These are phyloP conservation scores for Cyphellophora attinorum DNA, from an alignment of 2,329 filamentous ascomycete species.

Conservation along the genomic window DNA sequence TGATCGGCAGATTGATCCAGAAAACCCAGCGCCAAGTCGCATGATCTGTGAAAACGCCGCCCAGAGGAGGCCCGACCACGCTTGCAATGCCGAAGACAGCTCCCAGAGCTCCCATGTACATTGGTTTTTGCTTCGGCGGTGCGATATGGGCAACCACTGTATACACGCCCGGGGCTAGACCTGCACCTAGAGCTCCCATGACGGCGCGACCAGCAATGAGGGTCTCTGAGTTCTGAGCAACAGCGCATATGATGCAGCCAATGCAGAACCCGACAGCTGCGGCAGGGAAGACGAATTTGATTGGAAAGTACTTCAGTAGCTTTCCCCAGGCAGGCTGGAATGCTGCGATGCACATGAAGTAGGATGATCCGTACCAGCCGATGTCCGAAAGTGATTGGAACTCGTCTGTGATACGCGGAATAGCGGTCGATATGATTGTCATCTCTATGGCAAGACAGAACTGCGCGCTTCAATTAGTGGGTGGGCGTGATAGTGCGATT, in stretches of 20 bases:
- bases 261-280: slow-evolving; percentile 31
- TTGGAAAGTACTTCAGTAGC: slow-evolving; percentile 18
- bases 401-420: slow-evolving; percentile 24
- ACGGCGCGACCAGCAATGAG: slow-evolving; percentile 43
- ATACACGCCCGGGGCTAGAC: slow-evolving; percentile 40
- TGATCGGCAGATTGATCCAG: slow-evolving; percentile 26
- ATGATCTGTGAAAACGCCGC: slow-evolving; percentile 23
- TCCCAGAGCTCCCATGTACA: slow-evolving; percentile 35
- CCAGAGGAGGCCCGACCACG: slow-evolving; percentile 21
- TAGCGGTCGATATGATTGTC: slow-evolving; percentile 24
- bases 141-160: slow-evolving; percentile 37
- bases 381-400: slow-evolving; percentile 22
- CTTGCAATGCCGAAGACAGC: slow-evolving; percentile 22
- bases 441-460: slow-evolving; percentile 2
- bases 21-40: slow-evolving; percentile 27
- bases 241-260: slow-evolving; percentile 28
- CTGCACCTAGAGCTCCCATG: slow-evolving; percentile 43
- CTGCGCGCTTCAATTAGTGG: neutral
- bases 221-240: slow-evolving; percentile 21
- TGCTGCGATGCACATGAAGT: slow-evolving; percentile 22
- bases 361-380: slow-evolving; percentile 27
- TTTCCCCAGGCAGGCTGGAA: slow-evolving; percentile 23
- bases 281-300: slow-evolving; percentile 24
- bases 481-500: neutral
- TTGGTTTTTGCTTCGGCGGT: slow-evolving; percentile 34